Evolutionary conservation across 2,329 filamentous ascomycete genomes (phyloP).

Genomic region (Zymoseptoria passerinii): DNA sequence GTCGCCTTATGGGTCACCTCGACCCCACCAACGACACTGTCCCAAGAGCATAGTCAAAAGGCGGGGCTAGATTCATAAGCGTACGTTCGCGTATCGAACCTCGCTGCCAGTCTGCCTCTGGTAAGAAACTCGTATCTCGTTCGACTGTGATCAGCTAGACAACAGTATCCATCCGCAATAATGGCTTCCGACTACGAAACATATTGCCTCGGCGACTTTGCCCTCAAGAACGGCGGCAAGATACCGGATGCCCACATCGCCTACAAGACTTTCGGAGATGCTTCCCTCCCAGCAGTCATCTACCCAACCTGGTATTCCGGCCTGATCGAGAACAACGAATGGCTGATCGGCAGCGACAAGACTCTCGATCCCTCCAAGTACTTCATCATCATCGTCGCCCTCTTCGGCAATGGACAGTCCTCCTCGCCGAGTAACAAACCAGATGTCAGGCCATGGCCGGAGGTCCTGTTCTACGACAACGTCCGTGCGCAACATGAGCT

Average conservation of each 20-base stretch:
- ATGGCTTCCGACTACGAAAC: slow-evolving; percentile 33
- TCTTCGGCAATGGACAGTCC: slow-evolving; percentile 63
- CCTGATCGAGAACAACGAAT: slow-evolving; percentile 61
- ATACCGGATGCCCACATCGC: slow-evolving; percentile 60
- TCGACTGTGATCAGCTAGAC: neutral
- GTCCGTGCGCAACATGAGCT: slow-evolving; percentile 58
- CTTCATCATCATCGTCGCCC: slow-evolving; percentile 60
- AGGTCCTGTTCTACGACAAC: slow-evolving; percentile 59
- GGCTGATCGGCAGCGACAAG: slow-evolving; percentile 61
- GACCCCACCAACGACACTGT: neutral
- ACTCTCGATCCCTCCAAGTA: slow-evolving; percentile 56
- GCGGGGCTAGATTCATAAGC: neutral
- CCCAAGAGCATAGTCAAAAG: neutral
- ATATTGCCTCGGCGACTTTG: slow-evolving; percentile 37
- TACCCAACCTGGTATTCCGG: slow-evolving; percentile 73
- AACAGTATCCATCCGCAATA: slow-evolving; percentile 4
- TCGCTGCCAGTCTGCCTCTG: neutral
- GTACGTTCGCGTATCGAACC: neutral
- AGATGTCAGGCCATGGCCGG: slow-evolving; percentile 49
- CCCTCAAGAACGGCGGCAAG: slow-evolving; percentile 55
- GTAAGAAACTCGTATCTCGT: neutral
- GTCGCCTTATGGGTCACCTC: neutral
- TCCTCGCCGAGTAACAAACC: slow-evolving; percentile 55
- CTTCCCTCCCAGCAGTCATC: slow-evolving; percentile 56
- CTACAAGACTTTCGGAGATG: slow-evolving; percentile 66